A percentile compares a stretch with the other conserved stretches of the same genome.
These are phyloP conservation scores for Candida glucosophila DNA, from an alignment of 1,139 yeast genomes.

Conservation along the genomic window DNA sequence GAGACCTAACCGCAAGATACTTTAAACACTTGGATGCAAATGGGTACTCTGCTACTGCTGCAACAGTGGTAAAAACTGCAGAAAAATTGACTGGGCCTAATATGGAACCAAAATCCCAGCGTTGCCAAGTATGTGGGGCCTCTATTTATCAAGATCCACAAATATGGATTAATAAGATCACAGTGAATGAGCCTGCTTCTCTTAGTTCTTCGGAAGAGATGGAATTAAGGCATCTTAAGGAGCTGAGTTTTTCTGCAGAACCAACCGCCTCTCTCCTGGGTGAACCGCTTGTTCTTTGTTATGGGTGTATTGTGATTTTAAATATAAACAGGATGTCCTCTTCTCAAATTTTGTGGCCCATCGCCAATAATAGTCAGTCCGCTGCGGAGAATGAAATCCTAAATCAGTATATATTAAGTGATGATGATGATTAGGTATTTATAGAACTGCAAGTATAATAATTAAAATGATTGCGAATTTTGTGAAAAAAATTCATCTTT, in stretches of 20 bases:
- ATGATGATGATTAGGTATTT: no score
- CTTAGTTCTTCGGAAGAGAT: slow-evolving; percentile 39
- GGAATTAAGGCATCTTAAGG: slow-evolving; percentile 32
- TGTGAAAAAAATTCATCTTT: no score
- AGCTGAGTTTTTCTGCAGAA: background rate
- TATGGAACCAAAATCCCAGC: slow-evolving; percentile 7
- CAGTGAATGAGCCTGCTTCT: slow-evolving; percentile 55
- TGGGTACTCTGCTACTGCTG: slow-evolving; percentile 84
- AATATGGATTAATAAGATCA: slow-evolving; percentile 65
- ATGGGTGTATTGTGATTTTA: slow-evolving; percentile 68
- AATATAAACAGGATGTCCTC: slow-evolving; percentile 30
- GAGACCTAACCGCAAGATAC: slow-evolving; percentile 70
- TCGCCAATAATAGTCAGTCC: slow-evolving; percentile 8
- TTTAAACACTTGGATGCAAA: slow-evolving; percentile 61
- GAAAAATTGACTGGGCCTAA: slow-evolving; percentile 61
- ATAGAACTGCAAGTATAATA: no score
- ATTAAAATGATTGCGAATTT: no score
- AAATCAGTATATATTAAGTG: slow-evolving; percentile 7
- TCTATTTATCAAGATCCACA: slow-evolving; percentile 49
- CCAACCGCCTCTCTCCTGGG: background rate
- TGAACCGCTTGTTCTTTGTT: slow-evolving; percentile 46
- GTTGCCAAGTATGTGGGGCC: slow-evolving; percentile 48
- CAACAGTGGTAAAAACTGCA: slow-evolving; percentile 89
- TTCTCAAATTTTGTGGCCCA: slow-evolving; percentile 48
- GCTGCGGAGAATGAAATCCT: slow-evolving; percentile 6